Base-by-base conservation (phyloP, 2,329 filamentous ascomycete species). In the Aureobasidium sp. region DNA sequence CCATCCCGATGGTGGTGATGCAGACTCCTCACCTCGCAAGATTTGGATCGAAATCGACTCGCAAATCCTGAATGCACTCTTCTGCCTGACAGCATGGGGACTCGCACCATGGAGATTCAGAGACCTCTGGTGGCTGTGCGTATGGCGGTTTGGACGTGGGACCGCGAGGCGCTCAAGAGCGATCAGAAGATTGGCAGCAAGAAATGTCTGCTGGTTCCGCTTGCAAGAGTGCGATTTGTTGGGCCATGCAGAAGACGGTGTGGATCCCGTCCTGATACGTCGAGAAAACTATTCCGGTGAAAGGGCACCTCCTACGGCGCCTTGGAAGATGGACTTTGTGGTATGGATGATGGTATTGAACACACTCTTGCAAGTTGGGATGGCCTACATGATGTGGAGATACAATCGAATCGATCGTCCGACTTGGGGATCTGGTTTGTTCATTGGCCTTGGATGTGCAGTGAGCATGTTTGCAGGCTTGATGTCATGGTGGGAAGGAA, bases 41-140 rank as follows among this genome's bases (percentile, higher is more conserved):
- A 86, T 86, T 63, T 96, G 91, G 91, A 84, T 96, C 66, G 91
- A 96, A 74, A 87, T 85, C 68, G 88, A 91, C 72, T 89, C 87
- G 1, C 91, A 96, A 71, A 88, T 96, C 63, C 76, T 93, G 27
- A 95, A 91, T 69, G 88, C 82, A 0, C 82, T 96, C 1, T 96
- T 96, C 79, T 94, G 90, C 73, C 86, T 95, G 7, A 93, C 90
- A 1, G 90, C 87, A 1, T 93, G 95, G 66, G 91, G 91, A 0
- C 80, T 94, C 13, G 86, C 89, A 1, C 91, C 91, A 0, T 96
- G 90, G 91, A 83, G 91, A 36, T 88, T 92, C 67, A 81, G 91
- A 36, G 91, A 96, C 71, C 75, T 91, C 10, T 94, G 87, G 71
- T 91, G 85, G 70, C 78, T 91, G 11, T 57, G 53, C 27, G 53